These are phyloP conservation scores for Clarireedia homoeocarpa DNA, from an alignment of 2,329 filamentous ascomycete genomes.

Conservation along the genomic window DNA sequence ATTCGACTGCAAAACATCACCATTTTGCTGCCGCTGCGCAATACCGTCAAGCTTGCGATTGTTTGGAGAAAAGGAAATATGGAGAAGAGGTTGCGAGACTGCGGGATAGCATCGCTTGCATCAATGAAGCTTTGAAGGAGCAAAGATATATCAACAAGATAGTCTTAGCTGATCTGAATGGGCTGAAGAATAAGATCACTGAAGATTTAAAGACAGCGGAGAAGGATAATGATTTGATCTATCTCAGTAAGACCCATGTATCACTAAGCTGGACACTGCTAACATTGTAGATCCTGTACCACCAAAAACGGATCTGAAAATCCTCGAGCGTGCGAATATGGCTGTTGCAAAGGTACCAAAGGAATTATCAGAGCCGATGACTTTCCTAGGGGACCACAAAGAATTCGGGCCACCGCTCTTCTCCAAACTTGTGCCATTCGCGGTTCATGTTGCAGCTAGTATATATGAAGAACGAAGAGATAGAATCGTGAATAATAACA, in stretches of 20 bases:
- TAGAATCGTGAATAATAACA: constrained; percentile 78
- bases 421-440: constrained; percentile 86
- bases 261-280: constrained; percentile 20
- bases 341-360: constrained; percentile 70
- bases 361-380: constrained; percentile 72
- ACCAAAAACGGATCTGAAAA: constrained; percentile 78
- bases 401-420: constrained; percentile 83
- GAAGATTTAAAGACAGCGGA: constrained; percentile 89
- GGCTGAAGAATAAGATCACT: constrained; percentile 70
- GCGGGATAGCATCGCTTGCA: constrained; percentile 72
- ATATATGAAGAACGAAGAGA: constrained; percentile 92
- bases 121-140: constrained; percentile 81
- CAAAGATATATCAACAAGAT: constrained; percentile 72
- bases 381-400: constrained; percentile 69
- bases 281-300: constrained; percentile 59
- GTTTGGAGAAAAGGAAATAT: constrained; percentile 86
- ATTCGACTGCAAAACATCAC: constrained; percentile 93
- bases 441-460: constrained; percentile 87
- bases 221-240: constrained; percentile 95
- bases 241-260: constrained; percentile 52
- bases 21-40: constrained; percentile 96
- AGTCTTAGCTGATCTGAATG: constrained; percentile 75
- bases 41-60: constrained; percentile 83
- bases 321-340: constrained; percentile 84
- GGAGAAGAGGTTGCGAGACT: constrained; percentile 90